phyloP scores from a whole-genome alignment of 1,284 basidiomycete genomes.

The Dichomitus squalens region DNA sequence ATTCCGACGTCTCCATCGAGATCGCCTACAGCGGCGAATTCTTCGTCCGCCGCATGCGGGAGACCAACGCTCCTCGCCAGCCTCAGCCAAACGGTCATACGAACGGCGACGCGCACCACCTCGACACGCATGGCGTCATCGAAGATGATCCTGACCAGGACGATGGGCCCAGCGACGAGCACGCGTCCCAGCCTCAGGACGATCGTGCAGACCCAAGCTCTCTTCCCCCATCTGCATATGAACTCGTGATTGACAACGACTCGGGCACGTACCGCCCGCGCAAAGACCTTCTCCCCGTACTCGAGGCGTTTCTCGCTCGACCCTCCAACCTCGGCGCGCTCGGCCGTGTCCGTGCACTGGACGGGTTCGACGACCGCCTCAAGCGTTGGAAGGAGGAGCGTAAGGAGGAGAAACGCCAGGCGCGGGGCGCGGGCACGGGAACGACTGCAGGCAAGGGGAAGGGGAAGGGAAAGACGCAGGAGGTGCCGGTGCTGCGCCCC shows the following conservation, averaged over 20 bases:
- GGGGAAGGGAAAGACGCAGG: constrained; percentile 18
- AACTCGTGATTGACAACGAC: constrained; percentile 54
- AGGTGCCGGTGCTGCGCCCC: constrained; percentile 6
- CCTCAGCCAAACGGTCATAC: background rate
- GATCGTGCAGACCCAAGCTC: constrained; percentile 6
- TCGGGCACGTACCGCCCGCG: constrained; percentile 52
- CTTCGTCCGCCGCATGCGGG: constrained; percentile 34
- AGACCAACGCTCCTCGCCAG: background rate
- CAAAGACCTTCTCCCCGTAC: constrained; percentile 40
- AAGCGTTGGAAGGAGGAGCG: constrained; percentile 35
- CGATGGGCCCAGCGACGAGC: constrained; percentile 10
- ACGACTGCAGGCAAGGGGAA: no score
- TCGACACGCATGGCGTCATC: background rate
- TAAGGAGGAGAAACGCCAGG: constrained; percentile 28
- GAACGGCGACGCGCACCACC: background rate
- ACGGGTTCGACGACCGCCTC: constrained; percentile 32
- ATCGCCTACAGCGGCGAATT: constrained; percentile 43
- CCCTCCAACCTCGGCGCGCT: constrained; percentile 35
- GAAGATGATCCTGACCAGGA: constrained; percentile 2
- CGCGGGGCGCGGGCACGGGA: constrained; percentile 4
- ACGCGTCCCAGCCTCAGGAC: background rate
- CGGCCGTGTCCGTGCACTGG: constrained; percentile 35
- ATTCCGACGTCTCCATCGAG: constrained; percentile 45
- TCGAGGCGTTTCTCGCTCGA: constrained; percentile 39
- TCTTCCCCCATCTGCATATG: constrained; percentile 38